These are phyloP conservation scores for Acacia acuminata DNA, from an alignment of 306 rosid genomes.

Conservation along the genomic window DNA sequence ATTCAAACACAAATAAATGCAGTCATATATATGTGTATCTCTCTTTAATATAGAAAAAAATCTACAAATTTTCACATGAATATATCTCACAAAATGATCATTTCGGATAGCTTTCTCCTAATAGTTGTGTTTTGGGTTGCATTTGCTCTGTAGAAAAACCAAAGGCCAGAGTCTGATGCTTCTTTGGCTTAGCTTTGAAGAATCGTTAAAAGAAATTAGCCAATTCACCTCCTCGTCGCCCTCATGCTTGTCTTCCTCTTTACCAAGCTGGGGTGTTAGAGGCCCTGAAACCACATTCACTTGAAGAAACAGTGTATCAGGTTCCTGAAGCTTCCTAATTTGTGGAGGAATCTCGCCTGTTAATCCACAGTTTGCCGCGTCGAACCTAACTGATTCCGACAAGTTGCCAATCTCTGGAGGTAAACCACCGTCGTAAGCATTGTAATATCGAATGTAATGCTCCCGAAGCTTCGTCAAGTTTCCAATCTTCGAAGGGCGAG, in stretches of 20 bases:
- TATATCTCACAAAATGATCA: too few relatives aligned
- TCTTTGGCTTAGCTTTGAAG: too few relatives aligned
- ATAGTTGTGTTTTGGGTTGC: neutral
- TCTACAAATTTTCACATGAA: too few relatives aligned
- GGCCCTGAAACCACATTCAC: conserved; percentile 83
- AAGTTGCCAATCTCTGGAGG: conserved; percentile 81
- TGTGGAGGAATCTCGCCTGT: conserved; percentile 82
- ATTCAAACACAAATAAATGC: too few relatives aligned
- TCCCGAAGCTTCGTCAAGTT: conserved; percentile 62
- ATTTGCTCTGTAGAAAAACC: too few relatives aligned
- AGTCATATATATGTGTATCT: too few relatives aligned
- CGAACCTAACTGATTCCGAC: conserved; percentile 58
- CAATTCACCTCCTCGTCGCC: too few relatives aligned
- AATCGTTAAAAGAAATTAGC: too few relatives aligned
- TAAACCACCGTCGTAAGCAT: conserved; percentile 65
- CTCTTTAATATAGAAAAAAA: too few relatives aligned
- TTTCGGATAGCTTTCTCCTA: too few relatives aligned
- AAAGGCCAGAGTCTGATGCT: too few relatives aligned
- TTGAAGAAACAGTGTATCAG: conserved; percentile 83
- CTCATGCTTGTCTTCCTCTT: too few relatives aligned
- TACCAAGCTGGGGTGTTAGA: conserved; percentile 72
- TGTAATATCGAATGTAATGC: conserved; percentile 77
- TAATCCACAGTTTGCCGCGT: conserved; percentile 78
- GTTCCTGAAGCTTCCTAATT: conserved; percentile 60
- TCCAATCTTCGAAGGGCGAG: conserved; percentile 76